These are phyloP conservation scores for Penicillium brevicompactum DNA, from an alignment of 2,329 filamentous ascomycete genomes.

Conservation along the genomic window DNA sequence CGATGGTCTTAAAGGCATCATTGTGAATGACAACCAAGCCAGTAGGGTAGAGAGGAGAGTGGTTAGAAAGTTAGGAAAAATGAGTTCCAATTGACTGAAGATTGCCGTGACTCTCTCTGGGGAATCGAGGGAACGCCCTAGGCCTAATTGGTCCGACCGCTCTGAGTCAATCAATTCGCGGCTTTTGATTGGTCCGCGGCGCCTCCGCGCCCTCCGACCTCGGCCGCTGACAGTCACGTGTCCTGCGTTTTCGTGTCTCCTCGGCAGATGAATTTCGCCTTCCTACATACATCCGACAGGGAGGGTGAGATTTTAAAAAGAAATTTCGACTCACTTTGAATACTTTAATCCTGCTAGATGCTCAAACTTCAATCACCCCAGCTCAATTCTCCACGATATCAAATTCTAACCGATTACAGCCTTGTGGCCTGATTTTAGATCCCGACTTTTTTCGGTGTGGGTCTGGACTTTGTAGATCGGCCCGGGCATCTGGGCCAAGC, in stretches of 20 bases:
- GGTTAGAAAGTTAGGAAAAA: slow-evolving; percentile 23
- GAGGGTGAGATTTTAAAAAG: background rate
- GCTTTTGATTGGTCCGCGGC: slow-evolving; percentile 26
- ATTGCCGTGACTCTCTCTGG: slow-evolving; percentile 24
- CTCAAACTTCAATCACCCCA: background rate
- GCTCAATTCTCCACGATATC: too few species aligned
- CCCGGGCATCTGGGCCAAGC: slow-evolving; percentile 3
- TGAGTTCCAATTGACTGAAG: slow-evolving; percentile 25
- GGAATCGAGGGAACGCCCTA: slow-evolving; percentile 24
- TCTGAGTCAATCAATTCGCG: slow-evolving; percentile 28
- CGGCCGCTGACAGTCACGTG: slow-evolving; percentile 26
- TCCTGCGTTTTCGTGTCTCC: slow-evolving; percentile 11
- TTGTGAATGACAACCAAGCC: slow-evolving; percentile 43
- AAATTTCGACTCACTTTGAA: background rate
- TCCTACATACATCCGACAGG: background rate
- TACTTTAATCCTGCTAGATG: background rate
- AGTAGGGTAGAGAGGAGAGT: slow-evolving; percentile 23
- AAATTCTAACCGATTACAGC: background rate
- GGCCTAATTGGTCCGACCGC: slow-evolving; percentile 24
- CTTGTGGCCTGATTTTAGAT: slow-evolving; percentile 3
- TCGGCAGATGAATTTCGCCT: background rate
- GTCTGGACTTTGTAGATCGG: slow-evolving; percentile 7
- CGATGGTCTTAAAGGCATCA: slow-evolving; percentile 55
- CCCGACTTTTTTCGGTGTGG: slow-evolving; percentile 3
- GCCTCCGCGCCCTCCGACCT: slow-evolving; percentile 32